These are phyloP conservation scores for Mycena belliarum DNA, from an alignment of 768 basidiomycete species.

Conservation along the genomic window DNA sequence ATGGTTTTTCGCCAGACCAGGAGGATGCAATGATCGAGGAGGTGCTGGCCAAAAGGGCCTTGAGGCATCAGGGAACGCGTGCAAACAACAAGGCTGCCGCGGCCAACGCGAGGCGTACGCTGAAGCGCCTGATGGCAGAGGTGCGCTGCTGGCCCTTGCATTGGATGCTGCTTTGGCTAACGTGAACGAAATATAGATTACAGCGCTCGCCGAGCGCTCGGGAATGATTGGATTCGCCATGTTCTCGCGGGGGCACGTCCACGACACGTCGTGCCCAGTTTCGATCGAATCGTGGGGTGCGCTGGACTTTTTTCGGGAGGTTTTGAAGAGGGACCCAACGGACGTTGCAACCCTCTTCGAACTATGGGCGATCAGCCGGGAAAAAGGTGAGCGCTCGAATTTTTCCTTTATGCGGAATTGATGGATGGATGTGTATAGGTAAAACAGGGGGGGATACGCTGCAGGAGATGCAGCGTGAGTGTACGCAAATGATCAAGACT, in stretches of 20 bases:
- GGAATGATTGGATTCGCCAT: no score
- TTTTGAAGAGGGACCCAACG: neutral
- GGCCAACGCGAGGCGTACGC: neutral
- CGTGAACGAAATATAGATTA: no score
- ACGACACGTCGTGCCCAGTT: neutral
- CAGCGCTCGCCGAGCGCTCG: no score
- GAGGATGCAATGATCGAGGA: neutral
- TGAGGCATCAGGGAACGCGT: neutral
- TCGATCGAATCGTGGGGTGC: neutral
- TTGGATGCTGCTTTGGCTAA: no score
- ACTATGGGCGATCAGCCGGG: conserved; percentile 9
- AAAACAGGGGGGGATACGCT: no score
- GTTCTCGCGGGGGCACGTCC: neutral
- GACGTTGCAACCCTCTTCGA: conserved; percentile 7
- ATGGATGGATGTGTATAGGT: no score
- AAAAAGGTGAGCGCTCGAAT: conserved; percentile 5
- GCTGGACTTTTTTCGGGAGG: conserved; percentile 1
- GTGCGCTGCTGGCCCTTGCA: no score
- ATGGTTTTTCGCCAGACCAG: neutral
- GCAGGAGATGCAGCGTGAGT: no score
- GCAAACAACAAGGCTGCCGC: neutral
- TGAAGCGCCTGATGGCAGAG: neutral
- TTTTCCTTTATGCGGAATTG: no score
- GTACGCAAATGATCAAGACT: no score
- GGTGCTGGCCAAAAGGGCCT: neutral